Evolutionary conservation across 108 stramenopile species (phyloP), one percentile per base, ranked within the genome.

Genomic region (Pinguiococcus pyrenoidosus): DNA sequence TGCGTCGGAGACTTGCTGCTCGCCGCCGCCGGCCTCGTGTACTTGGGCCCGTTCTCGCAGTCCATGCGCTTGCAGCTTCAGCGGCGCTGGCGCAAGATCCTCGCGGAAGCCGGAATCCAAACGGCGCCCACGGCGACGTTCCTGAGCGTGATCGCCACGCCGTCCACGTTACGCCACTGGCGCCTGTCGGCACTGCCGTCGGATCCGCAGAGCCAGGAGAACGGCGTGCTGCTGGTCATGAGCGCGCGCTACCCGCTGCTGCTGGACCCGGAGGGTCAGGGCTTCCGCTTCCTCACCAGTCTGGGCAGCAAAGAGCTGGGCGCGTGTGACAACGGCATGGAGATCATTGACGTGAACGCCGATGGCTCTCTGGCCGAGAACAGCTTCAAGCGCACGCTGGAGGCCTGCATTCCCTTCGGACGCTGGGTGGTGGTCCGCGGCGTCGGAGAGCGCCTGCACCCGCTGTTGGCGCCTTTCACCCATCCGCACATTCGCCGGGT

Each of bases 241-340:
- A 65, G 62, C 12, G 20, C 65, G 4, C 62, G 68, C 8, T 69
- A 69, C 56, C 68, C 68, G 4, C 43, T 69, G 22, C 41, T 69
- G n/a, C 66, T 69, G 27, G 68, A 69, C 41, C 68, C 68, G 7
- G 59, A 69, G 60, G 68, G 68, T 2, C 68, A 69, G 28, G 68
- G 56, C 1, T 66, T 66, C 46, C 64, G 68, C 20, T 69, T 62
- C 58, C 60, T 69, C 58, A 69, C 66, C 54, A 65, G 50, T 23
- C 66, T 69, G 68, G 68, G n/a, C n/a, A n/a, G 68, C 9, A 60
- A 54, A 16, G 68, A 69, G n/a, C 50, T 58, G 13, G 43, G 22
- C 21, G 41, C 62, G 29, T 66, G 59, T 44, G 20, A 30, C 0
- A 69, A 69, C 23, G 68, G 64, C 13, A 66, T 69, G 23, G 68